phyloP scores from a whole-genome alignment of 140 eudicot genomes.

The Anethum foeniculum region DNA sequence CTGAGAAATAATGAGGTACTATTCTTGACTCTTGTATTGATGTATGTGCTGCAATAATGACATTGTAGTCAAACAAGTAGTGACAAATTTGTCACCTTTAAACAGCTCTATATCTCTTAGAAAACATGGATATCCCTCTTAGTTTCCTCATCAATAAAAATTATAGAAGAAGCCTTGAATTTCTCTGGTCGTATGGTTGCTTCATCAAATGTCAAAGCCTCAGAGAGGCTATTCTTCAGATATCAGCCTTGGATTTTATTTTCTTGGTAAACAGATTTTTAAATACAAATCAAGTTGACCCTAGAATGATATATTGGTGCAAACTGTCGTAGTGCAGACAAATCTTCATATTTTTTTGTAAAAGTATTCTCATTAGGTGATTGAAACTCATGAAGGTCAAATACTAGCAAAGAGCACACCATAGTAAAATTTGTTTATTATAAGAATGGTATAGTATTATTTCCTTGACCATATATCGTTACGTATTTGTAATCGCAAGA shows the following conservation, averaged over 20 bases:
- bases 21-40: not conserved
- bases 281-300: not conserved
- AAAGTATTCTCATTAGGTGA: not conserved
- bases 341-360: not conserved
- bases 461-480: not conserved
- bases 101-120: not conserved
- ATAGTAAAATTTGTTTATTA: not conserved
- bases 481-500: not conserved
- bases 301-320: not conserved
- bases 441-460: not conserved
- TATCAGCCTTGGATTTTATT: not conserved
- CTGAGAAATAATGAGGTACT: slow-evolving; percentile 60
- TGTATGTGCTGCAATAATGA: not conserved
- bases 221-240: not conserved
- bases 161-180: not conserved
- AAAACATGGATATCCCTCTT: not conserved
- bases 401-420: not conserved
- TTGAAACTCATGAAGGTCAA: not conserved
- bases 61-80: not conserved
- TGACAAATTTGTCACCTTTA: not conserved
- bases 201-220: not conserved
- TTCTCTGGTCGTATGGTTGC: not conserved
- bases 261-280: not conserved
- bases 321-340: not conserved
- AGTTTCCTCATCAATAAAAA: not conserved